Evolutionary conservation across 1,284 basidiomycete genomes (phyloP), one percentile per base, ranked within the genome.

Genomic region (Leccinum discolor): DNA sequence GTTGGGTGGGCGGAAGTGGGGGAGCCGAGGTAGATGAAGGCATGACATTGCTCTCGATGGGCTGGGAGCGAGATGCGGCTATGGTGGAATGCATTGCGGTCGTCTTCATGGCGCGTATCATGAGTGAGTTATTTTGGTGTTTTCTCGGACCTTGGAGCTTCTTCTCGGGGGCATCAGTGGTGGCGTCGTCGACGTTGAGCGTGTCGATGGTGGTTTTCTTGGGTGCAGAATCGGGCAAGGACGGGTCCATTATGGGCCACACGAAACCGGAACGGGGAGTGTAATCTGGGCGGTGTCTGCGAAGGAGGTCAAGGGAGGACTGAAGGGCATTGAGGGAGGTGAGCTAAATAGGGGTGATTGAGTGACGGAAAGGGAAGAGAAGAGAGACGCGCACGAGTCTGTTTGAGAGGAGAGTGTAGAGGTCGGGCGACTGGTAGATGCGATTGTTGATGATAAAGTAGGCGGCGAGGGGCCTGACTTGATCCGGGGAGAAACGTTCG

Each of bases 361-460:
- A 72, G 69, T 3, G 10, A 29, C 8, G 23, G 2, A 14, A 8
- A 38, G 44, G 23, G 12, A 52, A n/a, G 14, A 7, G 16, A 14
- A 40, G 35, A 8, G 57, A 10, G 5, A 11, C 2, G 7, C 18
- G 71, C 76, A 93, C 91, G 70, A 95, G 79, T 70, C 93, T 88
- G 72, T 93, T 93, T 57, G 93, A 94, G 44, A 95, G 80, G 3
- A 95, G 83, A 8, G 87, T 88, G 73, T 95, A 94, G 35, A 95
- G 80, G 70, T 93, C 90, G 29, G 94, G 94, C 1, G 92, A 88
- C 73, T 93, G 91, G 74, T 95, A 95, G 68, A 95, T 93, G 67
- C 90, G 87, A 74, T 91, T 91, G 78, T 94, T 90, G 79, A 93
- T 86, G 73, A 95, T 86, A 74, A 94, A 95, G 77, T 94, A 95